phyloP scores from a whole-genome alignment of 106 monocot species.

The Allium fistulosum region DNA sequence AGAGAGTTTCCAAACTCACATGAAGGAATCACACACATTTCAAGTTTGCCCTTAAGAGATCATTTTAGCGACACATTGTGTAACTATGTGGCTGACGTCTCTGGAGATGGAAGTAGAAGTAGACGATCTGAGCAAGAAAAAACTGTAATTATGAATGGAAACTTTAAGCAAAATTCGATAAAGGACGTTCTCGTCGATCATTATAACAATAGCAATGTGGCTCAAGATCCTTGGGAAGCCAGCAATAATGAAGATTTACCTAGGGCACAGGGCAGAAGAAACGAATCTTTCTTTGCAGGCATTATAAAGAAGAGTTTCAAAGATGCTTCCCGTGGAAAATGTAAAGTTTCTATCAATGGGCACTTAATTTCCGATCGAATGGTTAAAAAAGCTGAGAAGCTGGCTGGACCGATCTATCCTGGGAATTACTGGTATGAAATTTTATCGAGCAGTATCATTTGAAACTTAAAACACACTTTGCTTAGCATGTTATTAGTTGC shows the following conservation, averaged over 20 bases:
- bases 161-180: conserved; percentile 60
- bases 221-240: conserved; percentile 49
- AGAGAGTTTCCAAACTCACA: conserved; percentile 36
- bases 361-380: conserved; percentile 71
- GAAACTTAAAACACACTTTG: no score
- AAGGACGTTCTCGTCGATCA: conserved; percentile 74
- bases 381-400: conserved; percentile 88
- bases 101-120: conserved; percentile 70
- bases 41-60: conserved; percentile 62
- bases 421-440: conserved; percentile 80
- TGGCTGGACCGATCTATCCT: conserved; percentile 76
- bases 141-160: conserved; percentile 31
- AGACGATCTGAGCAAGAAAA: conserved; percentile 76
- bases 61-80: conserved; percentile 52
- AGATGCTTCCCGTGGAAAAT: conserved; percentile 31
- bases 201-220: conserved; percentile 36
- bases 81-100: conserved; percentile 34
- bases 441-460: no score
- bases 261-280: conserved; percentile 24
- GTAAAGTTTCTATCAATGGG: conserved; percentile 79
- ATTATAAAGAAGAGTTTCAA: conserved; percentile 89
- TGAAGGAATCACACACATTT: conserved; percentile 28
- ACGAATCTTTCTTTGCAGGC: conserved; percentile 73
- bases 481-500: no score
- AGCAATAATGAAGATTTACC: conserved; percentile 40